Evolutionary conservation across 345 rosid species (phyloP), one percentile per base, ranked within the genome.

Genomic region (Orychophragmus violaceus): DNA sequence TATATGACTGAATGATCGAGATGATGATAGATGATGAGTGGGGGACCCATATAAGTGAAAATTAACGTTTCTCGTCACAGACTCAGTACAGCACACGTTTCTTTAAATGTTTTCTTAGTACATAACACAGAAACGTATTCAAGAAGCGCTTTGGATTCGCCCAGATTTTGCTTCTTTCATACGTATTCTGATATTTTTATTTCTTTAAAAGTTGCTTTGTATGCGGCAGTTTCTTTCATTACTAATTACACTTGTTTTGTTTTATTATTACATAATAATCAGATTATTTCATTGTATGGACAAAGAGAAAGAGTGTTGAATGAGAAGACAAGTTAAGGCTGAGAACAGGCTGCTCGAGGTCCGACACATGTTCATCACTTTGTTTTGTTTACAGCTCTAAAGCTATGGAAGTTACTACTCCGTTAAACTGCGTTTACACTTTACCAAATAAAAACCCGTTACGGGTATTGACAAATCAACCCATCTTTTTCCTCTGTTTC

Each of bases 301-400:
- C 44, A 8, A 23, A 7, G 19, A 53, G 14, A 29, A 29, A n/a
- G n/a, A 51, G 53, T 14, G 33, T 23, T 53, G 57, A 44, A 30
- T 30, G 55, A 62, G 46, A 61, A 30, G 52, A 56, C 64, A 36
- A 46, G 69, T 35, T 68, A 48, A 60, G 51, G 16, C 73, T 19
- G 28, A 41, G 56, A 33, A 25, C 19, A 63, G 64, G 70, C 75
- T 55, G 70, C 58, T 66, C 68, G 63, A 74, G 77, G 58, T 66
- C 62, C 51, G 58, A 74, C 77, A 42, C 73, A 22, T 51, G 60
- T 58, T 64, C 41, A 70, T 42, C 17, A 1, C 18, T 48, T 30
- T 64, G 17, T 14, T 1, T 39, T 51, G 49, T 18, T 32, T 66
- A 13, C 32, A 52, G 44, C 27, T 59, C 46, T n/a, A 41, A 53